Percentiles rank a stretch among this genome's conserved stretches.
Conservation (phyloP, 179 eudicot species). For the Corrigiola litoralis region DNA sequence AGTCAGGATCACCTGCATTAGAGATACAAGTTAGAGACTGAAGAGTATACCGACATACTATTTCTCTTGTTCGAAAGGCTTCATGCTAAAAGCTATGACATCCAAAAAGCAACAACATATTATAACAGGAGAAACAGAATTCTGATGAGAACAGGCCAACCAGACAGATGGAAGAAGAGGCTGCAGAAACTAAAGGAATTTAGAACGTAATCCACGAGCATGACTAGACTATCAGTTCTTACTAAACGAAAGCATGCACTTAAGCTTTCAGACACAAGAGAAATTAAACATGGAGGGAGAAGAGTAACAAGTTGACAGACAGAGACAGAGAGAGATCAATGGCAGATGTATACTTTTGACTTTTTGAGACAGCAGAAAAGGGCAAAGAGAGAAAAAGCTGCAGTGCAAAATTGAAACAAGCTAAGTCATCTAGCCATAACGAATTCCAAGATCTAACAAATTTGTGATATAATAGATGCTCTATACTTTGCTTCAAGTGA, state of each 20-base stretch:
- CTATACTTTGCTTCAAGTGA: background rate
- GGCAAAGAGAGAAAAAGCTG: background rate
- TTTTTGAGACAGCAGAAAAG: too few relatives aligned
- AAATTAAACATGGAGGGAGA: too few relatives aligned
- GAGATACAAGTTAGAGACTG: background rate
- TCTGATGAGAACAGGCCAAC: background rate
- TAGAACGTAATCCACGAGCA: background rate
- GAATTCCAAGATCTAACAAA: background rate
- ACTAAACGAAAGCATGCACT: background rate
- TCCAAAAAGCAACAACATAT: background rate
- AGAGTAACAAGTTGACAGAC: too few relatives aligned
- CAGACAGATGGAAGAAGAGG: background rate
- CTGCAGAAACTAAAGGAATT: background rate
- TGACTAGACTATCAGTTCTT: background rate
- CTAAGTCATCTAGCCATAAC: background rate
- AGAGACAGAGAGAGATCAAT: too few relatives aligned
- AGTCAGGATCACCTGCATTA: constrained; percentile 63
- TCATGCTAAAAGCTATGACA: background rate
- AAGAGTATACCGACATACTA: background rate
- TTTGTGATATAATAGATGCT: background rate
- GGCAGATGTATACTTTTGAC: too few relatives aligned
- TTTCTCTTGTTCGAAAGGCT: background rate
- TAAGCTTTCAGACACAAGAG: too few relatives aligned
- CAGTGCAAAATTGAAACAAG: background rate
- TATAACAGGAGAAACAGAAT: background rate